Evolutionary conservation across 495 filamentous ascomycete genomes (phyloP).

Genomic region (Penicillium manginii): DNA sequence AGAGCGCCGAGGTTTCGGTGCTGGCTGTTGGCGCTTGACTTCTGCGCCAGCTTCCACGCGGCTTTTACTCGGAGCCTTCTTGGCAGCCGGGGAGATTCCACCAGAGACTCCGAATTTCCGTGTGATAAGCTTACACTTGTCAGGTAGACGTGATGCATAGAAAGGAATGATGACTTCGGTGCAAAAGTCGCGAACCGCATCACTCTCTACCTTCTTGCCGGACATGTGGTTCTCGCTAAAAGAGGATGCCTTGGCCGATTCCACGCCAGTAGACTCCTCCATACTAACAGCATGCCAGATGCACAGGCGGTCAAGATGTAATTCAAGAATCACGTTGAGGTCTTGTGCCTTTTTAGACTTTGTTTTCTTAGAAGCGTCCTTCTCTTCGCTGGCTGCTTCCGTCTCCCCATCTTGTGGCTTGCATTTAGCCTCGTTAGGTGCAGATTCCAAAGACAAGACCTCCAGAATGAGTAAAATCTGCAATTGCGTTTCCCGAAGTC

Average conservation of each 20-base stretch:
- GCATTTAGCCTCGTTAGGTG: slow-evolving; percentile 38
- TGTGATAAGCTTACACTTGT: slow-evolving; percentile 76
- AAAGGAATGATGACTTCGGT: slow-evolving; percentile 93
- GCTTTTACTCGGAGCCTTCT: slow-evolving; percentile 28
- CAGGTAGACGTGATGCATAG: slow-evolving; percentile 82
- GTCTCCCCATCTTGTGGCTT: slow-evolving; percentile 27
- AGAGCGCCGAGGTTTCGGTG: slow-evolving; percentile 56
- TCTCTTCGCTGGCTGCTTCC: slow-evolving; percentile 38
- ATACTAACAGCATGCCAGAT: slow-evolving; percentile 88
- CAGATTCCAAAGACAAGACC: slow-evolving; percentile 71
- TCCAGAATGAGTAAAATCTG: slow-evolving; percentile 92
- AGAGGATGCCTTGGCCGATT: slow-evolving; percentile 36
- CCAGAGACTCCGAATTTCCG: slow-evolving; percentile 83
- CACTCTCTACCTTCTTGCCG: slow-evolving; percentile 52
- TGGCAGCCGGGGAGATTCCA: slow-evolving; percentile 58
- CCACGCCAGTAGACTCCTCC: slow-evolving; percentile 47
- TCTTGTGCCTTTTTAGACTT: slow-evolving; percentile 59
- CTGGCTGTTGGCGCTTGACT: slow-evolving; percentile 49
- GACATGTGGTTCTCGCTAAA: slow-evolving; percentile 35
- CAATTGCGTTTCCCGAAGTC: slow-evolving; percentile 79
- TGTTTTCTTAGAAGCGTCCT: slow-evolving; percentile 43
- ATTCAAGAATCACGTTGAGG: slow-evolving; percentile 69
- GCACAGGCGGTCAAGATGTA: slow-evolving; percentile 86
- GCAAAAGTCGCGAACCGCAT: slow-evolving; percentile 77
- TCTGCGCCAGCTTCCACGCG: slow-evolving; percentile 59